Base-by-base conservation (phyloP, 2,329 filamentous ascomycete species). In the Emericellopsis atlantica region DNA sequence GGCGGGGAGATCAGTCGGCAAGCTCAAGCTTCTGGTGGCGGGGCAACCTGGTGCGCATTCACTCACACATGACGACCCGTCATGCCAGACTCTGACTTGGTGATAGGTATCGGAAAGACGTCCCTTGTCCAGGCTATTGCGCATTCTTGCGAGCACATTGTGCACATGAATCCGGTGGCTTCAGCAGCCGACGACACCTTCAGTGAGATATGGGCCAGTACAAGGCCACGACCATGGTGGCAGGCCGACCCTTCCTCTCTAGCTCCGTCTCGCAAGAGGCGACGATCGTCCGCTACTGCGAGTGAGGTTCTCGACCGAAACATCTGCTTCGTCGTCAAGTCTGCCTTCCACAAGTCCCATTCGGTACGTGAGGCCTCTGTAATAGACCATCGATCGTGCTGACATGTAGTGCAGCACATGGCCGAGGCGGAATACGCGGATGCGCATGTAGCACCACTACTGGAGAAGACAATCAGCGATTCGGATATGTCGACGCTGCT, bases 301-400 rank as follows among this genome's bases (percentile, higher is more conserved):
- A 88, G 92, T 47, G 74, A 78, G 18, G 74, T 95, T 32, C 65
- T 96, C 36, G 90, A 96, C 55, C 76, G 90, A 24, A 98, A 98
- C 54, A 63, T 98, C 5, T 95, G 87, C 58, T 95, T 98, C 55
- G 79, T 95, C 43, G 90, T 96, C 61, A 90, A 84, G 2, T 77
- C 82, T 10, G 79, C 80, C 11, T 78, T 76, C 57, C 64, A 68
- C 33, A 63, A 56, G 47, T 69, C 67, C 36, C 67, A 64, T 36
- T 74, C 71, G 32, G 70, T 78, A 59, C 45, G 72, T 58, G 37
- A 22, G 34, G 10, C 21, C 42, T 9, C 43, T 15, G 33, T 22
- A 18, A 3, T 15, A 3, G 6, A 29, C 26, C 26, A 12, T 29
- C 12, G 3, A 9, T 36, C 24, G 43, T 22, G 22, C 35, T 10